phyloP scores from a whole-genome alignment of 441 rosid genomes.

The Gossypium aridum region DNA sequence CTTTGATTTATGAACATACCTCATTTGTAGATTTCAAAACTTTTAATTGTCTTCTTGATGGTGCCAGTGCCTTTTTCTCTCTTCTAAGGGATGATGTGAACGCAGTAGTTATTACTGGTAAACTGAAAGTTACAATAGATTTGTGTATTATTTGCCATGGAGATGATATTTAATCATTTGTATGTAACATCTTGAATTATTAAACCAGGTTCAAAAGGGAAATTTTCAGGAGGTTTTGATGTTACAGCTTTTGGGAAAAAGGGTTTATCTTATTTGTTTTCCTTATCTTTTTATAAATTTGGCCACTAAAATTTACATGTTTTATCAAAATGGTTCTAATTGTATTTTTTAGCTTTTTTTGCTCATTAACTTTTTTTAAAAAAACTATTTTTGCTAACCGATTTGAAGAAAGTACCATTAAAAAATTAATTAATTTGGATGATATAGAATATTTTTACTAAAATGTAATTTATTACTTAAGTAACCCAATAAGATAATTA shows the following conservation, averaged over 20 bases:
- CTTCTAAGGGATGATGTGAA: slow-evolving; percentile 6
- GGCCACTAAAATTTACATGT: too few species aligned
- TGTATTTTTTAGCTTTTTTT: not conserved
- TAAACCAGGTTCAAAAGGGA: slow-evolving; percentile 10
- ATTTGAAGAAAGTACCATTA: too few species aligned
- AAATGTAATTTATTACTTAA: too few species aligned
- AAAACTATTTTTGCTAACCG: too few species aligned
- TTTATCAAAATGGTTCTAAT: too few species aligned
- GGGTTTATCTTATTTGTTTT: not conserved
- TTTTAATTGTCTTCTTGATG: not conserved
- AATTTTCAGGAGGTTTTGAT: slow-evolving; percentile 14
- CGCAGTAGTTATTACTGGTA: slow-evolving; percentile 10
- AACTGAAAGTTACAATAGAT: not conserved
- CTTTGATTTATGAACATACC: not conserved
- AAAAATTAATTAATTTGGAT: too few species aligned
- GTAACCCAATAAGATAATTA: too few species aligned
- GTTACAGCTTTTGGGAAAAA: slow-evolving; percentile 15
- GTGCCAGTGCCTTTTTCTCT: too few species aligned
- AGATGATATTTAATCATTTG: not conserved
- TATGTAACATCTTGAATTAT: not conserved
- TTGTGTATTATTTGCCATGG: not conserved
- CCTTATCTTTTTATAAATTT: not conserved
- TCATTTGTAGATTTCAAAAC: not conserved
- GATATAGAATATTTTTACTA: too few species aligned
- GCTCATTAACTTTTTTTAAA: too few species aligned